Base-by-base conservation (phyloP, 495 filamentous ascomycete genomes). In the Staphylotrichum tortipilum region DNA sequence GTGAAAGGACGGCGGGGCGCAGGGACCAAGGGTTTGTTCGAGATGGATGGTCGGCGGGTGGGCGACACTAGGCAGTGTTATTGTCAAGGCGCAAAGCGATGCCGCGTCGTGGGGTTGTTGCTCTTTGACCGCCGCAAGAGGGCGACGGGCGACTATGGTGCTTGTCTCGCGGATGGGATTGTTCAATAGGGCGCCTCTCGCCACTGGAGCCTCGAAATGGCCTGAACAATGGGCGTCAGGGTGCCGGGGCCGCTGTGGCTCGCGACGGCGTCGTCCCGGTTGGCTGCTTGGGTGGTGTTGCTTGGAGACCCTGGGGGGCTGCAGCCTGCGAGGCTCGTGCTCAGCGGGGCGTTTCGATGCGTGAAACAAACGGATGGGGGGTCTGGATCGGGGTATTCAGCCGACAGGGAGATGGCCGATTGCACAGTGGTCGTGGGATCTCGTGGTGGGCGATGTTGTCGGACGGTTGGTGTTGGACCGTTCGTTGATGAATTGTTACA, bases 181-280 rank as follows among this genome's bases (percentile, higher is more conserved):
- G 43, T 28, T 46, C 43, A 36, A 44, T 56, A 22, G 35, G n/a
- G 2, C n/a, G n/a, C 34, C 33, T 47, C 23, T 30, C 14, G 17
- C 18, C 12, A 39, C 40, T 41, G 43, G 19, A 52, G 45, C 49
- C 49, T 56, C 45, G 54, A 49, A 42, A 39, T 24, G 31, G 7
- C 18, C 31, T 21, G 41, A 45, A 52, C 49, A 48, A 52, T 49
- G 49, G 11, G 17, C 2, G 38, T 29, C 18, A 28, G 44, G 4
- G 53, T 35, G 37, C 44, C 38, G 38, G 10, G 34, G 38, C 22
- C 33, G 22, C 43, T 22, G 53, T 44, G 40, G 44, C 15, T 42
- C 35, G 54, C 49, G 30, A 26, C 40, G 41, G 43, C 43, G 46
- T 39, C 38, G 34, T 49, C 28, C 47, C 46, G 28, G 52, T 47